A percentile compares a stretch with the other conserved stretches of the same genome.
Evolutionary conservation across 2,329 filamentous ascomycete species (phyloP).

Genomic region (Aspergillus persii): DNA sequence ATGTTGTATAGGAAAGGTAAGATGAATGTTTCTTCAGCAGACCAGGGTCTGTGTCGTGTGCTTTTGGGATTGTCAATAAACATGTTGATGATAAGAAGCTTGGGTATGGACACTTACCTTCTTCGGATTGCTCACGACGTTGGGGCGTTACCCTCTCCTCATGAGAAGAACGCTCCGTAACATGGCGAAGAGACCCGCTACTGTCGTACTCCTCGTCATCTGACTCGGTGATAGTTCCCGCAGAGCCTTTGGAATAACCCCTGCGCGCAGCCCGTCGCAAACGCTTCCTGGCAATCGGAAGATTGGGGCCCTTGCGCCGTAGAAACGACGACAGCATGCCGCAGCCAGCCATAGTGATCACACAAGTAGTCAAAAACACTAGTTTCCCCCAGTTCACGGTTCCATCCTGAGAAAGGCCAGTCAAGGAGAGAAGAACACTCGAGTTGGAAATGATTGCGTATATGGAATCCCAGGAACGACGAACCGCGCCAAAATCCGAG

Average conservation of each 20-base stretch:
- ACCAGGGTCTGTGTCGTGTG: conserved; percentile 65
- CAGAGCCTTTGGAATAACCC: conserved; percentile 24
- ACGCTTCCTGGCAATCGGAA: conserved; percentile 17
- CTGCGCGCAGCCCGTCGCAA: conserved; percentile 20
- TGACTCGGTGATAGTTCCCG: conserved; percentile 32
- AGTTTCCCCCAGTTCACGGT: conserved; percentile 29
- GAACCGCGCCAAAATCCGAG: conserved; percentile 5
- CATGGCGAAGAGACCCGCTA: conserved; percentile 30
- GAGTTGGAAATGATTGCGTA: conserved; percentile 19
- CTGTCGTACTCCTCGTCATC: conserved; percentile 38
- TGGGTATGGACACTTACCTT: conserved; percentile 26
- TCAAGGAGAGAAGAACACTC: conserved; percentile 15
- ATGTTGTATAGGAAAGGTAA: conserved; percentile 70
- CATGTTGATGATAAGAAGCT: neutral
- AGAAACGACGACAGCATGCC: conserved; percentile 31
- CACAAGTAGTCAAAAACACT: conserved; percentile 31
- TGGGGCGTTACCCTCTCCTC: conserved; percentile 23
- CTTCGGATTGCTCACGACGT: conserved; percentile 27
- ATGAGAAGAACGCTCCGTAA: conserved; percentile 19
- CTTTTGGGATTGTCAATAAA: conserved; percentile 21
- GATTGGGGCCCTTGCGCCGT: conserved; percentile 20
- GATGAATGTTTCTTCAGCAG: conserved; percentile 75
- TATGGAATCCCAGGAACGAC: conserved; percentile 22
- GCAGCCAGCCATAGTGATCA: conserved; percentile 38
- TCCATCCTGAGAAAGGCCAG: conserved; percentile 26